phyloP scores from a whole-genome alignment of 192 early-diverging fungal species.

The Backusella tarrabulga region DNA sequence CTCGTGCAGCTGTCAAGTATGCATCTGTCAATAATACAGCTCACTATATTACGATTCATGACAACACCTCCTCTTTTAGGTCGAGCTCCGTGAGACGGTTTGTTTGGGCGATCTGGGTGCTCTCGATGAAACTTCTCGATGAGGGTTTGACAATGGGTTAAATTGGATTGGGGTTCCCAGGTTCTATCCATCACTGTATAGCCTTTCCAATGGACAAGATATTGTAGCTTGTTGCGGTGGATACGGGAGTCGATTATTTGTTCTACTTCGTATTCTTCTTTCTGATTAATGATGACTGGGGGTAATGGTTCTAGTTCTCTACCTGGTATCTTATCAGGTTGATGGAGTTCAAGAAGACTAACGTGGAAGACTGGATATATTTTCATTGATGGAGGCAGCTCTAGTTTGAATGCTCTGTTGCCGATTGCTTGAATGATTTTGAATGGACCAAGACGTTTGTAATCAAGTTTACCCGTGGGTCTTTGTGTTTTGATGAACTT shows the following conservation, averaged over 20 bases:
- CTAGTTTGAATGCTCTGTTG: neutral
- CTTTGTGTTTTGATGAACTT: neutral
- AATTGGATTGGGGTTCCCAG: neutral
- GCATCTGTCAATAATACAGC: too few species aligned
- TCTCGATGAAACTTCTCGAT: neutral
- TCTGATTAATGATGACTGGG: neutral
- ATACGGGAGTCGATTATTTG: neutral
- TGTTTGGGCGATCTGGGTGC: neutral
- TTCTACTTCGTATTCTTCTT: neutral
- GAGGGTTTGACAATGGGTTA: neutral
- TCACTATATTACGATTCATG: too few species aligned
- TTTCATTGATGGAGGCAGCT: neutral
- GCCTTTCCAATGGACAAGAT: neutral
- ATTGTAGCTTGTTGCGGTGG: neutral
- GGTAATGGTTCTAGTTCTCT: neutral
- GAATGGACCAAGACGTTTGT: neutral
- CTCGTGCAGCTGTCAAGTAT: too few species aligned
- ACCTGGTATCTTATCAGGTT: neutral
- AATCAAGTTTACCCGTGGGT: neutral
- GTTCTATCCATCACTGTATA: neutral
- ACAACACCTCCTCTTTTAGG: neutral
- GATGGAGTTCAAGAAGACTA: neutral
- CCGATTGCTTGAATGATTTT: neutral
- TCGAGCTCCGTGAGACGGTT: neutral
- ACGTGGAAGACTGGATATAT: neutral